phyloP scores from a whole-genome alignment of 495 filamentous ascomycete genomes.

The Hapsidospora chrysogenum region DNA sequence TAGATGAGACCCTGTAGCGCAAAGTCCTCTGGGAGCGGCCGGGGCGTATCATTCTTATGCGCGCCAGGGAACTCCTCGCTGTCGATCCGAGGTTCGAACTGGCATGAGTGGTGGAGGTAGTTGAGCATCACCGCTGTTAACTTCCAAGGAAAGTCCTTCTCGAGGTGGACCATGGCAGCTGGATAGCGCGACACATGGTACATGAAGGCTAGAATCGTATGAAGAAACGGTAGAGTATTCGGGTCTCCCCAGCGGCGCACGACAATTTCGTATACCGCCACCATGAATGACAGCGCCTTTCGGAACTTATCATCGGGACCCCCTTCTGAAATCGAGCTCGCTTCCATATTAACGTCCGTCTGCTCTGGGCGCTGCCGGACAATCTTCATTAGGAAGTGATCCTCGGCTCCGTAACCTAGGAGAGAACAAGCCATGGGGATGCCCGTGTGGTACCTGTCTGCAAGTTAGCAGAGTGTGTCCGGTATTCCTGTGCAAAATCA shows the following conservation, averaged over 20 bases:
- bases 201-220: constrained; percentile 54
- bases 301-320: constrained; percentile 8
- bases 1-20: constrained; percentile 61
- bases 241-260: constrained; percentile 42
- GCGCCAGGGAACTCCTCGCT: constrained; percentile 31
- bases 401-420: constrained; percentile 17
- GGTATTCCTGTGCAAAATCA: no score
- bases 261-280: constrained; percentile 27
- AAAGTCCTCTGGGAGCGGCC: constrained; percentile 77
- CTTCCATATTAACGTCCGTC: constrained; percentile 6
- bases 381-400: constrained; percentile 18
- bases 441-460: constrained; percentile 35
- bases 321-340: neutral
- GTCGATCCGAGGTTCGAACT: constrained; percentile 27
- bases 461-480: constrained; percentile 28
- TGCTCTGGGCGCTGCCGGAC: constrained; percentile 7
- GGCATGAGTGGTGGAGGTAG: constrained; percentile 23
- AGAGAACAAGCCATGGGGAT: constrained; percentile 28
- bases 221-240: constrained; percentile 49
- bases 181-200: constrained; percentile 37
- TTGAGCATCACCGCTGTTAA: constrained; percentile 49
- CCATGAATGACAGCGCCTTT: constrained; percentile 11
- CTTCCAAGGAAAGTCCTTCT: constrained; percentile 46
- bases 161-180: constrained; percentile 27
- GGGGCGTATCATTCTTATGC: constrained; percentile 26